Base-by-base conservation (phyloP, 768 basidiomycete genomes). In the Ramaria sp. region DNA sequence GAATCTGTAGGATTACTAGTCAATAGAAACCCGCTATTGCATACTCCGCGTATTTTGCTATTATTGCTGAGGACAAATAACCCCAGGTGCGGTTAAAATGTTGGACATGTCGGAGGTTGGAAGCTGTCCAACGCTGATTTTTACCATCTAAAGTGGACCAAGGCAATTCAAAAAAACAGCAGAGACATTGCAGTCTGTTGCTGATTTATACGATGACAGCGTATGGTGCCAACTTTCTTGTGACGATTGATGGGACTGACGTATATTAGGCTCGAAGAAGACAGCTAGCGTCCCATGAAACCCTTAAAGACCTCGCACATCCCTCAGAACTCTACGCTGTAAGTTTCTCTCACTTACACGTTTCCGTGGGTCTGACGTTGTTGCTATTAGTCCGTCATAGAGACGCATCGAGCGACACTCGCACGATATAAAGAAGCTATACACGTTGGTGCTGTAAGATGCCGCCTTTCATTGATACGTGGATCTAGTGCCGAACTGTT, bases 121-220 rank as follows among this genome's bases (percentile, higher is more conserved):
- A 17, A 37, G 34, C 9, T 37, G 34, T 37, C 34, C 34, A 10
- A 27, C 30, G 1, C 13, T 19, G n/a, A 51, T 19, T 15, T 37
- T 27, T 46, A 43, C 33, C 38, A 34, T 54, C 53, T 91, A n/a
- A 77, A 77, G 54, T 70, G 89, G 50, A 89, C 86, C 1, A 90
- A 86, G 63, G 86, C 83, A 0, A 72, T 91, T 61, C 88, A 91
- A 65, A 84, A n/a, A 81, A 65, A 81, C 83, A 0, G 78, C 80
- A 7, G 90, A 91, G 61, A 78, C 79, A 0, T 63, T 91, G 53
- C 86, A 88, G 63, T 82, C 71, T 54, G 79, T 90, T 2, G 87
- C 87, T 1, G 86, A 88, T 67, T 65, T 90, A 38, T 88, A 87
- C 59, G 88, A 89, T 59, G 82, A 86, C 53, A 85, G 88, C 70